Conservation (phyloP, 768 basidiomycete genomes). For the Kondoa subrosea region DNA sequence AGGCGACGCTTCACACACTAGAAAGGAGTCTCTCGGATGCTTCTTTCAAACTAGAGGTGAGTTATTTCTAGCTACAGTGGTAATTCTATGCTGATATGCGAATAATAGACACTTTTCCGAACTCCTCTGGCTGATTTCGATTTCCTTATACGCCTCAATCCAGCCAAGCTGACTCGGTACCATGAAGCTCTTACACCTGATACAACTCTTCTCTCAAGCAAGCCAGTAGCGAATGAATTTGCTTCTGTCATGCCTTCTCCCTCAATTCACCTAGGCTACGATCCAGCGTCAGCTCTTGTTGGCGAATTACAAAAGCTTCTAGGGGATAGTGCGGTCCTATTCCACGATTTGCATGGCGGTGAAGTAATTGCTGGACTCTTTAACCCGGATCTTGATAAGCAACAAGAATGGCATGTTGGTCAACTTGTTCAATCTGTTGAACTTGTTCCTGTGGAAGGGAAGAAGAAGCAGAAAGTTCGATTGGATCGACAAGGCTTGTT, state of each 20-base stretch:
- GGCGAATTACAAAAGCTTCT: constrained; percentile 52
- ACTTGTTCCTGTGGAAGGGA: neutral
- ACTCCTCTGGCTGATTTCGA: constrained; percentile 76
- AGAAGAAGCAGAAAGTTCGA: neutral
- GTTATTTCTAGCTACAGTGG: constrained; percentile 13
- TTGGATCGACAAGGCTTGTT: neutral
- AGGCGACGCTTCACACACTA: constrained; percentile 36
- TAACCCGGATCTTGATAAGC: constrained; percentile 41
- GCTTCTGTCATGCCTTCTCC: neutral
- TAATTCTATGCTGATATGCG: constrained; percentile 10
- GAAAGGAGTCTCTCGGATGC: constrained; percentile 28
- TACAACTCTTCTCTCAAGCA: constrained; percentile 23
- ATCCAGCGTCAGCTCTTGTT: constrained; percentile 54
- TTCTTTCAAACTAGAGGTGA: constrained; percentile 43
- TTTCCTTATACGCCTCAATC: constrained; percentile 58
- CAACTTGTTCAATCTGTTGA: neutral
- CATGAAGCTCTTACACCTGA: constrained; percentile 51
- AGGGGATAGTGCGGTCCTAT: constrained; percentile 59
- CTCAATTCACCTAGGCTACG: constrained; percentile 48
- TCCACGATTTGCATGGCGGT: constrained; percentile 69
- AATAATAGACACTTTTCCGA: constrained; percentile 54
- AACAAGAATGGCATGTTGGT: neutral
- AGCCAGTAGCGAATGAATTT: neutral
- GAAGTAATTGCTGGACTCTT: constrained; percentile 64
- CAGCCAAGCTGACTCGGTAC: constrained; percentile 50